Evolutionary conservation across 2,329 filamentous ascomycete genomes (phyloP).

Genomic region (Xylaria sp.): DNA sequence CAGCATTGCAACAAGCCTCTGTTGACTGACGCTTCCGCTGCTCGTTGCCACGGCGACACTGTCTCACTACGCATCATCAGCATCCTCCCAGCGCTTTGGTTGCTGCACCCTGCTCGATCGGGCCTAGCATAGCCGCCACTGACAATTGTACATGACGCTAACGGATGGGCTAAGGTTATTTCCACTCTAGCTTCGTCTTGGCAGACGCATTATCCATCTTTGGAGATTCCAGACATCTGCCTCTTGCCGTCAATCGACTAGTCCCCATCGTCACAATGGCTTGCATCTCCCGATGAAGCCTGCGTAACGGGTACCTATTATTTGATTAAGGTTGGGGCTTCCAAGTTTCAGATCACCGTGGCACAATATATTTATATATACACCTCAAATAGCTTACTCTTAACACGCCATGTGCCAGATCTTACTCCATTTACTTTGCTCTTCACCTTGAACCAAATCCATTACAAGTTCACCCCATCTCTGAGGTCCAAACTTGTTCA

Average conservation of each 20-base stretch:
- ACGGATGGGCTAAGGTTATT: neutral
- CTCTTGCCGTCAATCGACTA: neutral
- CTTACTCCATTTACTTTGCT: neutral
- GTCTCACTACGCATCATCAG: neutral
- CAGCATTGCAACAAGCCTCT: slow-evolving; percentile 29
- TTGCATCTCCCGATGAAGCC: slow-evolving; percentile 5
- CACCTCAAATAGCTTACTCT: neutral
- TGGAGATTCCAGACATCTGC: neutral
- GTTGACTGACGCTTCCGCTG: slow-evolving; percentile 27
- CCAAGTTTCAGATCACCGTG: neutral
- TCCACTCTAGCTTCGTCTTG: slow-evolving; percentile 20
- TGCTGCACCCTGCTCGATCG: slow-evolving; percentile 16
- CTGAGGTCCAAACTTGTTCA: slow-evolving; percentile 2
- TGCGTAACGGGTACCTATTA: neutral
- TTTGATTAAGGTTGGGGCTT: too few species aligned
- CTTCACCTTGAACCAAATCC: slow-evolving; percentile 5
- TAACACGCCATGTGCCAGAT: neutral
- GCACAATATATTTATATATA: neutral
- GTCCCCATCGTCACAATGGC: neutral
- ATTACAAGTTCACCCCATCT: slow-evolving; percentile 13
- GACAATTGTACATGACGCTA: slow-evolving; percentile 38
- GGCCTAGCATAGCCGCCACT: slow-evolving; percentile 26
- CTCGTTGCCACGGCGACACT: slow-evolving; percentile 34
- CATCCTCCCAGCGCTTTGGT: slow-evolving; percentile 17
- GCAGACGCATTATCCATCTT: slow-evolving; percentile 14